Base-by-base conservation (phyloP, 805 yeast species). In the Candida berthetii region DNA sequence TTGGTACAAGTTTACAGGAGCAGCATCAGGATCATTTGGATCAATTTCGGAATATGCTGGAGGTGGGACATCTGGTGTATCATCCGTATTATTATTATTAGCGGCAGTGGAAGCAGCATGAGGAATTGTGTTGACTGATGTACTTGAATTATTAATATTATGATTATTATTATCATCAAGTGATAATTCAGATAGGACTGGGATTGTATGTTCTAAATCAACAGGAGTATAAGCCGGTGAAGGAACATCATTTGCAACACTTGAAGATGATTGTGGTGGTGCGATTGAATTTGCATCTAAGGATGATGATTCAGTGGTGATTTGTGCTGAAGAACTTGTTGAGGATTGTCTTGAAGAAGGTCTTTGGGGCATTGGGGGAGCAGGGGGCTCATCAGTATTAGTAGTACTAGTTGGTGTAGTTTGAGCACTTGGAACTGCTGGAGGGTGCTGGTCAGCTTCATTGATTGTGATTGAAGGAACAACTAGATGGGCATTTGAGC, bases 31-130 rank as follows among this genome's bases (percentile, higher is more conserved):
- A 20, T 38, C 33, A 29, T 49, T 54, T 2, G 63, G 50, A 9
- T 61, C 58, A 19, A 60, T 47, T 36, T 58, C 65, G 1, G 65
- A 51, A 42, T 67, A 67, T 7, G 57, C 58, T 2, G 72, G 72
- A 3, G 71, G 71, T 5, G 60, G 62, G 33, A 56, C 64, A 18
- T 42, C 46, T 4, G 27, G 19, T 0, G 47, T 29, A 9, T 36
- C 47, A 1, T 38, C 42, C 49, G 49, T 37, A 50, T 22, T 8
- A 22, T 6, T 22, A 8, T 6, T 22, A 7, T 6, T 22, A 7
- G 24, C 8, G 13, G 27, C 3, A 20, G 43, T 29, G 17, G n/a
- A 14, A 5, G 17, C 29, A 27, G 29, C 29, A n/a, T n/a, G n/a
- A n/a, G n/a, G n/a, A n/a, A n/a, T n/a, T n/a, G n/a, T n/a, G n/a